A percentile compares a stretch with the other conserved stretches of the same genome.
These are phyloP conservation scores for Liriodendron chinense DNA, from an alignment of 164 flowering plant species.

Conservation along the genomic window DNA sequence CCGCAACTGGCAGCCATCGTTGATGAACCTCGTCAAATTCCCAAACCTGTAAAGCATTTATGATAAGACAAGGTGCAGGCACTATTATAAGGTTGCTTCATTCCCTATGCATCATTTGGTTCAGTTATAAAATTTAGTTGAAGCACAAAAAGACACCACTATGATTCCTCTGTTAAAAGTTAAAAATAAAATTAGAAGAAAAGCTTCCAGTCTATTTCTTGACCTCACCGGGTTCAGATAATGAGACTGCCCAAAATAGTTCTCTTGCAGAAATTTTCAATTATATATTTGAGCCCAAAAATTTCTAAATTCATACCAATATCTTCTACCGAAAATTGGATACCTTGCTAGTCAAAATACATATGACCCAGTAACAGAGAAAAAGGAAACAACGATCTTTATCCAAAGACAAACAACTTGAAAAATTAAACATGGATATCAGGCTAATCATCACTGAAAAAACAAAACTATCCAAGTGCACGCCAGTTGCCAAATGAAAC, in stretches of 20 bases:
- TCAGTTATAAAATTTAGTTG: too few relatives aligned
- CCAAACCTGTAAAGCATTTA: conserved; percentile 61
- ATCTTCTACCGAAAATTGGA: background rate
- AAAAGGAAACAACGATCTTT: background rate
- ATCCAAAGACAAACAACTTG: background rate
- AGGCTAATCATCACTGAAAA: too few relatives aligned
- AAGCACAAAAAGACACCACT: too few relatives aligned
- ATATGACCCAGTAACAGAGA: background rate
- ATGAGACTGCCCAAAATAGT: too few relatives aligned
- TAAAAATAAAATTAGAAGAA: too few relatives aligned
- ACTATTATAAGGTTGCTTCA: background rate
- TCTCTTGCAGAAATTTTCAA: conserved; percentile 6
- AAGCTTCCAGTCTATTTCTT: too few relatives aligned
- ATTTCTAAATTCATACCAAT: background rate
- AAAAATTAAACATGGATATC: too few relatives aligned
- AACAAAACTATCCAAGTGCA: background rate
- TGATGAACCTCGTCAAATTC: conserved; percentile 92
- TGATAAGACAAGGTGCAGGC: too few relatives aligned
- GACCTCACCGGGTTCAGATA: too few relatives aligned
- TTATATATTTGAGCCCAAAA: background rate
- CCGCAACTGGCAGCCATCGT: conserved; percentile 96
- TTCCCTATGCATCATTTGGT: background rate
- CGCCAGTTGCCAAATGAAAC: background rate
- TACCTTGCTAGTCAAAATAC: background rate
- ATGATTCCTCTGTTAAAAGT: too few relatives aligned